These are phyloP conservation scores for Scleroderma citrinum DNA, from an alignment of 768 basidiomycete species.

Conservation along the genomic window DNA sequence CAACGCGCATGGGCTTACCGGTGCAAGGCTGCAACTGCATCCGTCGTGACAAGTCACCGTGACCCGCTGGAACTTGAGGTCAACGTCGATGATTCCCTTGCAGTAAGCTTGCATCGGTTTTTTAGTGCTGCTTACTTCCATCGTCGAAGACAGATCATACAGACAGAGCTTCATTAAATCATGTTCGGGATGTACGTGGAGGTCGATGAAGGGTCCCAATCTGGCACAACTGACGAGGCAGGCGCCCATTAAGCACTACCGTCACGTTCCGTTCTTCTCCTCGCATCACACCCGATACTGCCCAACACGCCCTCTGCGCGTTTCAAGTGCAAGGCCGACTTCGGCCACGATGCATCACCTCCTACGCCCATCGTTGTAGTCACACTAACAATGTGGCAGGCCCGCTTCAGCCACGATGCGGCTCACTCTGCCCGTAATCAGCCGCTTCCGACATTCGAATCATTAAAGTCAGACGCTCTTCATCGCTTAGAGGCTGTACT, in stretches of 20 bases:
- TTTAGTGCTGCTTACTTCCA: no score
- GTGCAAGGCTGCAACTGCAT: neutral
- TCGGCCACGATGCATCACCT: neutral
- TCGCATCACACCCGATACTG: conserved; percentile 6
- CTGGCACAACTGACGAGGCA: neutral
- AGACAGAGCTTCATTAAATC: no score
- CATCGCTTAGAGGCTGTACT: no score
- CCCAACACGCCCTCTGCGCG: conserved; percentile 2
- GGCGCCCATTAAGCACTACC: neutral
- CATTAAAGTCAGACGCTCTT: no score
- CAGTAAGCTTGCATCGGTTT: no score
- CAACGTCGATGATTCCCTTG: no score
- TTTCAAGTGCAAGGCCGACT: conserved; percentile 14
- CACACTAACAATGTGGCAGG: neutral
- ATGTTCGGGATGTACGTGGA: neutral
- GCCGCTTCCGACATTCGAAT: neutral
- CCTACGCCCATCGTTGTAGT: neutral
- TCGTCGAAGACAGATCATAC: no score
- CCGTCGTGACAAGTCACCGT: conserved; percentile 4
- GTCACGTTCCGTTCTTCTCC: neutral
- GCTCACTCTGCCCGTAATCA: neutral
- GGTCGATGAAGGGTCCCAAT: neutral
- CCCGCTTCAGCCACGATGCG: neutral
- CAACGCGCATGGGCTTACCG: conserved; percentile 2
- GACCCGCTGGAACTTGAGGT: neutral